Percentiles rank a stretch among this genome's conserved stretches.
phyloP scores from a whole-genome alignment of 176 grass and related monocot species.

The Zea luxurians region DNA sequence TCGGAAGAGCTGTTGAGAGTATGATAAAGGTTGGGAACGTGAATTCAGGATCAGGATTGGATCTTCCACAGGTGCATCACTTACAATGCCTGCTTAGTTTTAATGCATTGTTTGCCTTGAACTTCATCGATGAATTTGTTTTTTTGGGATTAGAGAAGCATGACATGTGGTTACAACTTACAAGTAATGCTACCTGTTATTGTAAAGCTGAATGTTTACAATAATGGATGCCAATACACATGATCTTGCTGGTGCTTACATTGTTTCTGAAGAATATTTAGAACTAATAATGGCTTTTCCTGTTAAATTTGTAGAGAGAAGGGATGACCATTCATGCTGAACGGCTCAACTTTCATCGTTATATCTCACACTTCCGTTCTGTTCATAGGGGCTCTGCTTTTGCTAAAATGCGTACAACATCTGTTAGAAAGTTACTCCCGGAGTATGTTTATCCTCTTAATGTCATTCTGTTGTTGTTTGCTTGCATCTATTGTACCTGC shows the following conservation, averaged over 20 bases:
- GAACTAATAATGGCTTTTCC: slow-evolving; percentile 32
- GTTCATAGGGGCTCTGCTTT: slow-evolving; percentile 93
- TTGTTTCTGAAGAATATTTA: slow-evolving; percentile 14
- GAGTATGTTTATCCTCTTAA: too few species aligned
- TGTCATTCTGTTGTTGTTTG: too few species aligned
- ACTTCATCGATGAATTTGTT: slow-evolving; percentile 4
- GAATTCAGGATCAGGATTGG: slow-evolving; percentile 66
- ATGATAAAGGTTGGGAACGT: slow-evolving; percentile 80
- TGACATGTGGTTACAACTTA: neutral
- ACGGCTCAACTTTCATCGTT: slow-evolving; percentile 83
- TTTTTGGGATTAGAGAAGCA: slow-evolving; percentile 25
- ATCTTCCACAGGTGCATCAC: slow-evolving; percentile 83
- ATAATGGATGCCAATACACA: neutral
- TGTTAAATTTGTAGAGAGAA: slow-evolving; percentile 70
- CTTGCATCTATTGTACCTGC: too few species aligned
- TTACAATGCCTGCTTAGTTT: slow-evolving; percentile 18
- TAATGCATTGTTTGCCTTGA: slow-evolving; percentile 17
- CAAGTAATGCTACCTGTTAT: slow-evolving; percentile 4
- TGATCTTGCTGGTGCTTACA: slow-evolving; percentile 15
- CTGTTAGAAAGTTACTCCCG: slow-evolving; percentile 91
- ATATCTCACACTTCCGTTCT: slow-evolving; percentile 88
- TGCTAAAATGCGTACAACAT: slow-evolving; percentile 92
- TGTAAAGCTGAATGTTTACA: slow-evolving; percentile 27
- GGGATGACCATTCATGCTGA: slow-evolving; percentile 91
- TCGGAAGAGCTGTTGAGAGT: slow-evolving; percentile 76